phyloP scores from a whole-genome alignment of 31 red algal genomes.

The Porphyra umbilicalis region DNA sequence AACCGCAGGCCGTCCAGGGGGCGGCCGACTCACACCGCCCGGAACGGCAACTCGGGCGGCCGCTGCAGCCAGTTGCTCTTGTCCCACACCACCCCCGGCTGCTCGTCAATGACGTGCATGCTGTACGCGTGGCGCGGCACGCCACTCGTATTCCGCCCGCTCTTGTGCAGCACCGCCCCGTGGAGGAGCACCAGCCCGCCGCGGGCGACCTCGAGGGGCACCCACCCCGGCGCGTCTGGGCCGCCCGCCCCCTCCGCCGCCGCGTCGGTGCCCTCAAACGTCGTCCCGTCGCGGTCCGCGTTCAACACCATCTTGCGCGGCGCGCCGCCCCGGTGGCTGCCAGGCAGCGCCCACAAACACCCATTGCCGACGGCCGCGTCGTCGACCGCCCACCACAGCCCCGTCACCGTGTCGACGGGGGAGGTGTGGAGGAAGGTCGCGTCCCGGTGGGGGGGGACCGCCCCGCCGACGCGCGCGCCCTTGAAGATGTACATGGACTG shows the following conservation, averaged over 20 bases:
- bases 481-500: constrained; percentile 92
- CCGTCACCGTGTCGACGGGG: constrained; percentile 20
- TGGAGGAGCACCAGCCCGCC: constrained; percentile 59
- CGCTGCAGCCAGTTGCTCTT: constrained; percentile 28
- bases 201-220: constrained; percentile 22
- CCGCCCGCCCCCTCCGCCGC: background rate
- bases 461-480: constrained; percentile 41
- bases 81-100: constrained; percentile 3
- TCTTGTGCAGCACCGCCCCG: constrained; percentile 51
- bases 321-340: constrained; percentile 28
- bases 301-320: constrained; percentile 17
- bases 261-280: constrained; percentile 6
- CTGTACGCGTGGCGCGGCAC: constrained; percentile 63
- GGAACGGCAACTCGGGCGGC: constrained; percentile 17
- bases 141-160: constrained; percentile 28
- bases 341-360: constrained; percentile 64
- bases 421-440: constrained; percentile 35
- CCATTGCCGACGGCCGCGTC: constrained; percentile 57
- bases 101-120: constrained; percentile 27
- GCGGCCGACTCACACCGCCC: background rate
- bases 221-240: constrained; percentile 4
- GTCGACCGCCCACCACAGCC: constrained; percentile 76
- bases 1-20: background rate
- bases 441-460: constrained; percentile 63
- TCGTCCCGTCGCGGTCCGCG: constrained; percentile 4